Base-by-base conservation (phyloP, 179 eudicot species). In the Drosera spatulata region DNA sequence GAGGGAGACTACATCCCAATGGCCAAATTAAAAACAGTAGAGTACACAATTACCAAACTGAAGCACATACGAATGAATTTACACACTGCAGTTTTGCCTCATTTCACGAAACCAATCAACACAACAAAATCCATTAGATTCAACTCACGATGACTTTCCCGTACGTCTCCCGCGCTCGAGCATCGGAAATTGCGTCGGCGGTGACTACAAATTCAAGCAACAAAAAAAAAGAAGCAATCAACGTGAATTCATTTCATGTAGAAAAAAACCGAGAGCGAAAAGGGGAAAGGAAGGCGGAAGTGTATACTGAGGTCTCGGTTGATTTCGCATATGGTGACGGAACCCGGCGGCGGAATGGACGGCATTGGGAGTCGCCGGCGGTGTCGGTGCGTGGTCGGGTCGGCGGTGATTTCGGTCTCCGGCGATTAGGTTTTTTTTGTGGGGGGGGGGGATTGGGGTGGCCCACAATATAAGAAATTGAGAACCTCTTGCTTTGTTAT, bases 321-420 rank as follows among this genome's bases (percentile, higher is more conserved):
- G 76, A 89, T 88, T 71, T 93, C 99, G 67, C 99, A 93, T 41
- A 93, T 65, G 67, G 99, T 93, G 75, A 88, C 86, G 42, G 87
- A 69, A 55, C 81, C 90, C 2, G 83, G 93, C 39, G 64, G 82
- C 44, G 96, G 96, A 46, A 84, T 82, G 56, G 93, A 88, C 66
- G 88, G 82, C 99, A 89, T 93, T 10, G 43, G 54, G 54, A 10
- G 39, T 56, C 59, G 39, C 59, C 59, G 43, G 59, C 59, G 33
- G 33, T 22, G 33, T 22, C 33, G 33, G 1, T 22, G 33, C 33
- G 33, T 22, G 33, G 33, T 22, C 33, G 33, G 33, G 33, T 22
- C 33, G 33, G 33, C 33, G 33, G 33, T 0, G 33, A 22, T 22
- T 22, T 22, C 33, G 33, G 33, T 22, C 33, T 22, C 33, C 33